Conservation (phyloP, 176 grass and related monocot genomes). For the Oryza meridionalis region DNA sequence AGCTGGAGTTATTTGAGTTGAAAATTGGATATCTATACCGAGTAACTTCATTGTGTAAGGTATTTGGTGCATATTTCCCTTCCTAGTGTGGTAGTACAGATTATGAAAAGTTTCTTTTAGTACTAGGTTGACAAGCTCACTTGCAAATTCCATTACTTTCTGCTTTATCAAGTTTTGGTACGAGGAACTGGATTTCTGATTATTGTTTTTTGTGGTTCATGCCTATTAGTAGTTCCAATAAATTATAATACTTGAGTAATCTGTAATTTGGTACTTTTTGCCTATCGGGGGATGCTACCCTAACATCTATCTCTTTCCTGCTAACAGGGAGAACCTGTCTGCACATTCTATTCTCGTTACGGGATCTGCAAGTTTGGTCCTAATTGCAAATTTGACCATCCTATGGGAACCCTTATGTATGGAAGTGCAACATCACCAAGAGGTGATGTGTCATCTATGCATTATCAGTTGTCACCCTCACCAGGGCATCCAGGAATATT, state of each 20-base stretch:
- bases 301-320: conserved; percentile 18
- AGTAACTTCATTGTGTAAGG: not conserved
- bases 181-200: not conserved
- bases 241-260: not conserved
- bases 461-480: conserved; percentile 45
- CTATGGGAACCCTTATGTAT: conserved; percentile 57
- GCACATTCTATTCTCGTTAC: conserved; percentile 86
- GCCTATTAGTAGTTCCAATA: not conserved
- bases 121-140: not conserved
- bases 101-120: conserved; percentile 1
- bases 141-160: not conserved
- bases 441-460: conserved; percentile 38
- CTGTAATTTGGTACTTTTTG: not conserved
- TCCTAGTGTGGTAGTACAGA: not conserved
- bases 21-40: not conserved
- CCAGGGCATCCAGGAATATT: conserved; percentile 48
- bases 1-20: not conserved
- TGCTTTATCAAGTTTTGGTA: conserved; percentile 11
- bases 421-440: conserved; percentile 50
- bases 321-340: conserved; percentile 77
- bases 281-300: not conserved
- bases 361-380: conserved; percentile 94
- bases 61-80: not conserved
- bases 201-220: not conserved
- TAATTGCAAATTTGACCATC: conserved; percentile 88